Evolutionary conservation across 768 basidiomycete species (phyloP).

Genomic region (Termitomyces sp.): DNA sequence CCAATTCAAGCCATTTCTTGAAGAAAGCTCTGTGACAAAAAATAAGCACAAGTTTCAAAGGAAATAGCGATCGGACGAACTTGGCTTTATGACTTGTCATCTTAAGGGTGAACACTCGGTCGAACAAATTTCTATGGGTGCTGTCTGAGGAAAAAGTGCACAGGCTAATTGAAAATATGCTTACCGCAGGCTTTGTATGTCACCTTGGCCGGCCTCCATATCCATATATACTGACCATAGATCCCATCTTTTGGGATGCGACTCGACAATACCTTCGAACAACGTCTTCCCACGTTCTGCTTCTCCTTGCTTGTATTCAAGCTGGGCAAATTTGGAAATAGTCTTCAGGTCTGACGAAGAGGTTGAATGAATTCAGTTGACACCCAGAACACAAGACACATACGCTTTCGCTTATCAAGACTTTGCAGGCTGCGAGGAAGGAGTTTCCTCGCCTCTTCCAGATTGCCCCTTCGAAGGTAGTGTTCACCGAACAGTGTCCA

Average conservation of each 20-base stretch:
- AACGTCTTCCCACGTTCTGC: constrained; percentile 92
- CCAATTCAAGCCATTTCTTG: constrained; percentile 95
- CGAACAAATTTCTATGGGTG: constrained; percentile 68
- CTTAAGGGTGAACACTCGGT: constrained; percentile 75
- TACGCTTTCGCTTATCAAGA: constrained; percentile 91
- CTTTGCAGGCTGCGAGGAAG: constrained; percentile 86
- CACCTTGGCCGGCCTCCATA: constrained; percentile 79
- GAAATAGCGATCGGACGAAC: constrained; percentile 38
- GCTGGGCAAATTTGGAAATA: constrained; percentile 88
- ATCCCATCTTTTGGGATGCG: constrained; percentile 92
- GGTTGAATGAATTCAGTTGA: background rate
- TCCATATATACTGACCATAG: constrained; percentile 97
- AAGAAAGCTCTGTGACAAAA: constrained; percentile 67
- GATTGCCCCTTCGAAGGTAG: constrained; percentile 64
- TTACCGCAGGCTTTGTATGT: constrained; percentile 76
- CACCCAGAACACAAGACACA: constrained; percentile 22
- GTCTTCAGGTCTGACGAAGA: constrained; percentile 77
- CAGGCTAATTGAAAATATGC: constrained; percentile 11
- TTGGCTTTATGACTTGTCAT: constrained; percentile 96
- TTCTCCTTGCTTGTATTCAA: constrained; percentile 94
- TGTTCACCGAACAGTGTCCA: constrained; percentile 90
- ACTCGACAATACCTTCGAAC: constrained; percentile 94
- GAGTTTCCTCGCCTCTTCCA: constrained; percentile 80
- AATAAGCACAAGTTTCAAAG: constrained; percentile 3
- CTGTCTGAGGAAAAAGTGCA: background rate